Conservation (phyloP, 2,329 filamentous ascomycete species). For the Chalara sp. region DNA sequence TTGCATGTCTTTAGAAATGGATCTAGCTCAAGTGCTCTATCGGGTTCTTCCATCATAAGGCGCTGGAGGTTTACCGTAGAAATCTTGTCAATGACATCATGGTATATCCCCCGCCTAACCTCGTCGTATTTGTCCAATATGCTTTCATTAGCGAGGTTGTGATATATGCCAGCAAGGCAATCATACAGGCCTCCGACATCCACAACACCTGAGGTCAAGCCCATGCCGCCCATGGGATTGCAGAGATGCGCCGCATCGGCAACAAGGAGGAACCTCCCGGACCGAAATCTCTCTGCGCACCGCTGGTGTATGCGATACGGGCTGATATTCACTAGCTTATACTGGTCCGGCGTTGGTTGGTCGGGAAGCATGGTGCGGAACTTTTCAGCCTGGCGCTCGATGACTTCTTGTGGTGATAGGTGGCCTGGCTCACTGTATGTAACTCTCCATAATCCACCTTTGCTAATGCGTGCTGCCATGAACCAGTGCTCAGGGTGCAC, state of each 20-base stretch:
- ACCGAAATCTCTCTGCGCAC: constrained; percentile 37
- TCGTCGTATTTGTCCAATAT: constrained; percentile 34
- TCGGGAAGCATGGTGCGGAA: constrained; percentile 52
- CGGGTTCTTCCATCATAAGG: constrained; percentile 29
- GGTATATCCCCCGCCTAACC: constrained; percentile 29
- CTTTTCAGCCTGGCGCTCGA: constrained; percentile 43
- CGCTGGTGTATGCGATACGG: constrained; percentile 44
- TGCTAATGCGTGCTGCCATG: constrained; percentile 50
- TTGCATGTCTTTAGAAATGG: not conserved
- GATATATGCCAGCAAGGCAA: constrained; percentile 39
- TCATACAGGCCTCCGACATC: constrained; percentile 55
- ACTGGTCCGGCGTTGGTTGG: constrained; percentile 48
- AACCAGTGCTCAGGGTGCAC: constrained; percentile 55
- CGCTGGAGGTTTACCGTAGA: constrained; percentile 34
- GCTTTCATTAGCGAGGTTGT: constrained; percentile 25
- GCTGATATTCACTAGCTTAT: constrained; percentile 45
- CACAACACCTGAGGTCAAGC: constrained; percentile 57
- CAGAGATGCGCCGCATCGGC: constrained; percentile 44
- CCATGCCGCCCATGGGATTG: constrained; percentile 51
- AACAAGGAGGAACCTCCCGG: constrained; percentile 37
- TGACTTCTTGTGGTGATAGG: constrained; percentile 45
- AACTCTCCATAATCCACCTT: constrained; percentile 53
- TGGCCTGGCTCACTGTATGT: constrained; percentile 53
- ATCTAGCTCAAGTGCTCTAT: not conserved
- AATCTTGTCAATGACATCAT: constrained; percentile 30